Base-by-base conservation (phyloP, 2,329 filamentous ascomycete genomes). In the Sporothrix euskadiensis region DNA sequence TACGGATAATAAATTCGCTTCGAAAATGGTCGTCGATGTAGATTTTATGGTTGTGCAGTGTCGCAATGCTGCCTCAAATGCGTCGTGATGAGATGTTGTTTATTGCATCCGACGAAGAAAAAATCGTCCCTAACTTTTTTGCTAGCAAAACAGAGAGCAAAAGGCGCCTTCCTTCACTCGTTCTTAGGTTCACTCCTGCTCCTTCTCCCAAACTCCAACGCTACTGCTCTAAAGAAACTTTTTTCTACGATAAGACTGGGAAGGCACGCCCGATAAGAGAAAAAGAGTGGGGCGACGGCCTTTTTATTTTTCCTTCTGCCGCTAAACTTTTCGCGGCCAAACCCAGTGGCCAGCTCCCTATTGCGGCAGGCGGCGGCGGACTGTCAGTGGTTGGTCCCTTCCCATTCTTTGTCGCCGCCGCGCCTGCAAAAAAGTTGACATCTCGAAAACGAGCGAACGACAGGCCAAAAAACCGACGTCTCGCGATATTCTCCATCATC, bases 231-330 rank as follows among this genome's bases (percentile, higher is more conserved):
- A 47, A 71, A 73, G 59, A 71, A 74, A 74, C 68, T 73, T 65
- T 74, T 73, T 74, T 72, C 73, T 74, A n/a, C 73, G 75, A 76
- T 76, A 76, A 75, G 73, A 63, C 32, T 26, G 61, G 54, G 54
- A 72, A 70, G 35, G 32, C 8, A 68, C 65, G 30, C 26, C 22
- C 74, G 76, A 77, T 77, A 77, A 77, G 75, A 74, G 59, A 71
- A 47, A 61, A 32, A 52, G 44, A 73, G 61, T 63, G 68, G 71
- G 41, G 14, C 49, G 14, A 26, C 73, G 71, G 76, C 9, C 12
- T 61, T 70, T 73, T 35, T 56, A 30, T 75, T 77, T 71, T 76
- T 74, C 75, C 74, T 61, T 41, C 41, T 30, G 22, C 72, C 69
- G 71, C 73, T 56, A 72, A 71, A 52, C 63, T 73, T 73, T 75